Evolutionary conservation across 164 flowering plant genomes (phyloP), one percentile per base, ranked within the genome.

Genomic region (Taxillus chinensis): DNA sequence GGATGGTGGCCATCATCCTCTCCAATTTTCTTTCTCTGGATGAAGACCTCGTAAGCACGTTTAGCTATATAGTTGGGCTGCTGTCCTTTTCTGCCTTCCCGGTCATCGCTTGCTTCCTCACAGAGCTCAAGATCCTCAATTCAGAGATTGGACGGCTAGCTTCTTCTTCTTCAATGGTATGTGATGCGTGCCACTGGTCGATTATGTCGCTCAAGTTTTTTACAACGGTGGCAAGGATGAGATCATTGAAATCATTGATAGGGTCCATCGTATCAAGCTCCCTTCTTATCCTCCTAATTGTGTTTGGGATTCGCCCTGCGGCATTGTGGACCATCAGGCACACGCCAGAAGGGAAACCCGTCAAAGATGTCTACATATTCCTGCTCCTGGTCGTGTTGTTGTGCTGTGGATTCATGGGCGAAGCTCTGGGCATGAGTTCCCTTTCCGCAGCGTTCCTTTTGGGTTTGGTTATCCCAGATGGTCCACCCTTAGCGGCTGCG

Each of bases 61-160:
- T 78, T 45, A 73, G 67, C 7, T 16, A 7, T 11, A 43, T 75
- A 42, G 73, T 66, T 2, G 57, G 48, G 27, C 8, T 71, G 27
- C 70, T 57, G 40, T 78, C 82, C 17, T 14, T 72, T 53, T 59
- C 78, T 1, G 57, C 73, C 58, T 81, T 78, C 59, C 76, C 79
- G 5, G 78, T 70, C 5, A 41, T 79, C 17, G 74, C 73, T 50
- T 65, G 73, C 72, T 70, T 77, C 50, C 78, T 81, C 9, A 56
- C 62, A 4, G 85, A 81, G 64, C 74, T 81, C 37, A 70, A 77
- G 59, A 68, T 81, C 53, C 81, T 79, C 46, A 81, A 77, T 40
- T 79, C 83, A 5, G 85, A 81, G 53, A 66, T 81, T 5, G 85
- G 85, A 4, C 81, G 78, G 5, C 45, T 81, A 6, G 83, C 83